phyloP scores from a whole-genome alignment of 768 basidiomycete species.

The Lactarius sanguifluus region DNA sequence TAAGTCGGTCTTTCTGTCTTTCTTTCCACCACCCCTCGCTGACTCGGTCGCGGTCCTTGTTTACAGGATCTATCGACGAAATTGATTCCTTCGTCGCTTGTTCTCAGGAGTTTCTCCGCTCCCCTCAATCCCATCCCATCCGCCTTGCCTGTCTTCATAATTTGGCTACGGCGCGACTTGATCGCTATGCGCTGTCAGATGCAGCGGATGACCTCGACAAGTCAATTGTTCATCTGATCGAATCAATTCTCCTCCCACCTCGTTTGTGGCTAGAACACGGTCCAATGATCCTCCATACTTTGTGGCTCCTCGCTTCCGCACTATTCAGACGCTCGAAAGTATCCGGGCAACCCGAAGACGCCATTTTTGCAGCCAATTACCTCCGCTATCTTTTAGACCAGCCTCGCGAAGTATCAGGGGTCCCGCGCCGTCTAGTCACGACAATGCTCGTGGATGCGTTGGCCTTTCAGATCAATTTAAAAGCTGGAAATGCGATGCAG shows the following conservation, averaged over 20 bases:
- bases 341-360: not conserved
- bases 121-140: not conserved
- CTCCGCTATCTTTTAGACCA: not conserved
- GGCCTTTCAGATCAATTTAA: not conserved
- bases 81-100: not conserved
- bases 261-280: not conserved
- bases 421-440: not conserved
- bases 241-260: not conserved
- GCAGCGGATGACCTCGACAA: not conserved
- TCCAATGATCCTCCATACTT: not conserved
- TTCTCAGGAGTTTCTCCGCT: not conserved
- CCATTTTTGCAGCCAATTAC: not conserved
- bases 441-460: not conserved
- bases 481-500: not conserved
- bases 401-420: not conserved
- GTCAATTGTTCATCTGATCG: not conserved
- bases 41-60: not conserved
- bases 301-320: not conserved
- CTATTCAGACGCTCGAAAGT: not conserved
- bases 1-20: not conserved
- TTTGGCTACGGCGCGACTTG: not conserved
- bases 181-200: not conserved
- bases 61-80: not conserved
- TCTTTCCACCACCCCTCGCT: not conserved
- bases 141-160: not conserved